These are phyloP conservation scores for Rubroshorea leprosula DNA, from an alignment of 345 rosid genomes.

Conservation along the genomic window DNA sequence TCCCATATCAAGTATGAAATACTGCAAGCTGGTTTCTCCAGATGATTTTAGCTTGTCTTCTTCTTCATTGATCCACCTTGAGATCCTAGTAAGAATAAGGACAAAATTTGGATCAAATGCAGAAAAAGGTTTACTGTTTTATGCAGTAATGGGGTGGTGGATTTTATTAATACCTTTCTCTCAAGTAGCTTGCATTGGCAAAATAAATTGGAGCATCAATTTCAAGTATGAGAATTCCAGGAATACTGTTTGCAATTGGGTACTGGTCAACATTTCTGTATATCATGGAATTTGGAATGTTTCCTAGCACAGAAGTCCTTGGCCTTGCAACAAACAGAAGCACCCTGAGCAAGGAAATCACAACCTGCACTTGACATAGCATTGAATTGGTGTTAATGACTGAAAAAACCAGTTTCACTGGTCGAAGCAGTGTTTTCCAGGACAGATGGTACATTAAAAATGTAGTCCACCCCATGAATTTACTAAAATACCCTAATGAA, in stretches of 20 bases:
- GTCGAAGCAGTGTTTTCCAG: too few species aligned
- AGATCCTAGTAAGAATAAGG: slow-evolving; percentile 32
- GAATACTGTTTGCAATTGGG: slow-evolving; percentile 41
- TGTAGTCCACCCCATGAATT: too few species aligned
- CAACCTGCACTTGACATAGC: slow-evolving; percentile 38
- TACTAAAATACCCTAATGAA: too few species aligned
- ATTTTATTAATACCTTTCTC: slow-evolving; percentile 59
- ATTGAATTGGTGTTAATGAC: too few species aligned
- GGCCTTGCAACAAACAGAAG: slow-evolving; percentile 84
- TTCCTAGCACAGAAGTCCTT: slow-evolving; percentile 55
- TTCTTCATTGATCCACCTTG: slow-evolving; percentile 77
- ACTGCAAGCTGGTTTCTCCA: slow-evolving; percentile 47
- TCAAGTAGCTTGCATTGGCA: slow-evolving; percentile 69
- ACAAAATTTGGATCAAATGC: too few species aligned
- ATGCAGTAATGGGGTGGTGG: background rate
- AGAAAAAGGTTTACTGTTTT: background rate
- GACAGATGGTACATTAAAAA: too few species aligned
- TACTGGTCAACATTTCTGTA: slow-evolving; percentile 74
- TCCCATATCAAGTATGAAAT: slow-evolving; percentile 62
- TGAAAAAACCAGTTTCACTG: too few species aligned
- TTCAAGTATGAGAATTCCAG: slow-evolving; percentile 61
- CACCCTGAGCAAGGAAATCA: slow-evolving; percentile 61
- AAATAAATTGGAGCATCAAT: slow-evolving; percentile 85
- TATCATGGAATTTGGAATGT: slow-evolving; percentile 47
- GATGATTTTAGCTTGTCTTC: slow-evolving; percentile 52